These are phyloP conservation scores for Cyclotella baltica DNA, from an alignment of 108 stramenopile genomes.

Conservation along the genomic window DNA sequence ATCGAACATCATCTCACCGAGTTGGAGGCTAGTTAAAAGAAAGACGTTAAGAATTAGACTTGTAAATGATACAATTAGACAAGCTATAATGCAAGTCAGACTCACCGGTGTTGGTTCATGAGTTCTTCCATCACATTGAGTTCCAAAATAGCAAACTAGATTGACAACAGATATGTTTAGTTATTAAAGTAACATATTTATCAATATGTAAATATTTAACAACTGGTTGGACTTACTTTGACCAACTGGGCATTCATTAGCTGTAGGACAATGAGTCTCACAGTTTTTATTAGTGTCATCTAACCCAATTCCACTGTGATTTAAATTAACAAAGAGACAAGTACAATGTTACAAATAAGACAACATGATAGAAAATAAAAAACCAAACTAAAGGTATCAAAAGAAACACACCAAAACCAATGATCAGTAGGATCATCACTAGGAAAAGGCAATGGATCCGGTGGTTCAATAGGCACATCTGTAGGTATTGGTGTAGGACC, in stretches of 20 bases:
- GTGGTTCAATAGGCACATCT: slow-evolving; percentile 49
- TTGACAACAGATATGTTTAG: too few relatives aligned
- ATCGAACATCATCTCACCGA: not conserved
- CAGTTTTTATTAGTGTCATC: slow-evolving; percentile 36
- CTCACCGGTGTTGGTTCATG: slow-evolving; percentile 28
- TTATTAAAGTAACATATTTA: too few relatives aligned
- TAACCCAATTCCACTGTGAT: slow-evolving; percentile 17
- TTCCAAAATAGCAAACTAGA: slow-evolving; percentile 41
- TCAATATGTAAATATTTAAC: not conserved
- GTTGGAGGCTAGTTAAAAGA: slow-evolving; percentile 1
- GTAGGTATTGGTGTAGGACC: slow-evolving; percentile 51
- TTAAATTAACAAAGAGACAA: not conserved
- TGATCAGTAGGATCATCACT: slow-evolving; percentile 46
- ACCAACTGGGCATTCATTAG: slow-evolving; percentile 39
- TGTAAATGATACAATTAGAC: not conserved
- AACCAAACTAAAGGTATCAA: not conserved
- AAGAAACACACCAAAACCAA: slow-evolving; percentile 32
- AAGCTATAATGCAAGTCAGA: not conserved
- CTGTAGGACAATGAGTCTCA: slow-evolving; percentile 37
- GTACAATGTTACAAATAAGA: not conserved
- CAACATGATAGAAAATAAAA: not conserved
- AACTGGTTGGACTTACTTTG: slow-evolving; percentile 20
- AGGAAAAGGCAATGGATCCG: slow-evolving; percentile 44
- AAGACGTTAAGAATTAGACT: not conserved
- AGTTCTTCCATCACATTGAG: slow-evolving; percentile 37